Evolutionary conservation across 345 rosid genomes (phyloP), one percentile per base, ranked within the genome.

Genomic region (Brassica rapa): DNA sequence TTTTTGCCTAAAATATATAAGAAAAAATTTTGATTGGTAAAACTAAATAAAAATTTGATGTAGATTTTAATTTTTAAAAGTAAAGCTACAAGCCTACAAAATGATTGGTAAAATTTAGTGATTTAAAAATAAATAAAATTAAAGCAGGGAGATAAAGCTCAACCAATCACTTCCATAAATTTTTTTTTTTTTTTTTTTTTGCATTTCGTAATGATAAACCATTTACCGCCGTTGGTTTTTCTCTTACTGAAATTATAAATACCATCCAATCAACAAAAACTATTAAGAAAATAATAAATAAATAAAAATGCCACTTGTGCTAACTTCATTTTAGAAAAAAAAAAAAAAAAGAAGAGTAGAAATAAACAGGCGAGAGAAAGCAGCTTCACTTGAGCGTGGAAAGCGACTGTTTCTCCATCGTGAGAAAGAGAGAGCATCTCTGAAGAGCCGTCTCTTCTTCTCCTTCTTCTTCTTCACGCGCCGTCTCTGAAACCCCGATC

Each of bases 391-490:
- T 51, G 56, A 77, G 23, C 25, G 62, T 76, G 7, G 12, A 30
- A 14, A 57, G 23, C 61, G 73, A 63, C 66, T 32, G 32, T 65
- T 56, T 71, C 43, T 43, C 53, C 53, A 51, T 72, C 68, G 57
- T 67, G 25, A 43, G 56, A 51, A 6, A 46, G 56, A 51, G 15
- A 46, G 21, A 72, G 55, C 67, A 72, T 66, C 23, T 78, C 77
- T 10, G 10, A 23, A 1, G 21, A 41, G 41, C 68, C 66, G 49
- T 71, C 41, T 53, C 71, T 46, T 68, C 55, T 12, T 60, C 51
- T 11, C 5, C 49, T 10, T 12, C 79, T 39, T 37, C 64, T 9
- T 66, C 67, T 9, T 19, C 49, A 66, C 72, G 9, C 43, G 63
- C 71, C 46, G 55, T 46, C 16, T 46, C 55, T 51, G 2, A 51